Base-by-base conservation (phyloP, 257 asterid genomes). In the Lycium ferocissimum region DNA sequence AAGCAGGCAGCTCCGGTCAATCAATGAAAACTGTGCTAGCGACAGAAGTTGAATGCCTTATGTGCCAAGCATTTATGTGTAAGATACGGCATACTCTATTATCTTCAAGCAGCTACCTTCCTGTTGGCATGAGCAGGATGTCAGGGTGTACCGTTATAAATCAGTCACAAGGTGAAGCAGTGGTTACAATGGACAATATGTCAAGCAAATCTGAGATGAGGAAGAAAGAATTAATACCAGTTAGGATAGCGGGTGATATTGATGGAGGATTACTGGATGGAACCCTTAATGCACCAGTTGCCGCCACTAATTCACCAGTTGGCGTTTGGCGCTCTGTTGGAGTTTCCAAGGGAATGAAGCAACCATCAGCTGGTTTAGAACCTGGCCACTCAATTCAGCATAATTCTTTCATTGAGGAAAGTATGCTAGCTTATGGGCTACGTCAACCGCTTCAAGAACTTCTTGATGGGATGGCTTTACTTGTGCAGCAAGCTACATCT, bases 321-420 rank as follows among this genome's bases (percentile, higher is more conserved):
- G 99, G 99, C 85, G 99, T 97, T 86, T 97, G 98, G 98, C 97
- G 98, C 61, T 84, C 98, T 86, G 98, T 94, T 83, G 97, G 94
- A 76, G 88, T 89, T 70, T 90, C 98, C 80, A 97, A 94, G 92
- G 93, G 89, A 65, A 79, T 91, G 75, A 95, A 95, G 85, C 85
- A 95, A 79, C 86, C 89, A 79, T 70, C 91, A 83, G 82, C 95
- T 85, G 90, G 87, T 89, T 89, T 94, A 93, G 99, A 97, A 87
- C 86, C 91, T 80, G 86, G 91, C 85, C 89, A 93, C 85, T 84
- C 95, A 83, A 86, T 92, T 76, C 91, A 95, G 26, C 95, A 92
- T 53, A 94, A 93, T 91, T 91, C 98, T 63, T 97, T 93, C 85
- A 91, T 92, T 59, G 99, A 97, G 90, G 99, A 97, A 88, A 92